Conservation (phyloP, 805 yeast species). For the Pichia deserticola region DNA sequence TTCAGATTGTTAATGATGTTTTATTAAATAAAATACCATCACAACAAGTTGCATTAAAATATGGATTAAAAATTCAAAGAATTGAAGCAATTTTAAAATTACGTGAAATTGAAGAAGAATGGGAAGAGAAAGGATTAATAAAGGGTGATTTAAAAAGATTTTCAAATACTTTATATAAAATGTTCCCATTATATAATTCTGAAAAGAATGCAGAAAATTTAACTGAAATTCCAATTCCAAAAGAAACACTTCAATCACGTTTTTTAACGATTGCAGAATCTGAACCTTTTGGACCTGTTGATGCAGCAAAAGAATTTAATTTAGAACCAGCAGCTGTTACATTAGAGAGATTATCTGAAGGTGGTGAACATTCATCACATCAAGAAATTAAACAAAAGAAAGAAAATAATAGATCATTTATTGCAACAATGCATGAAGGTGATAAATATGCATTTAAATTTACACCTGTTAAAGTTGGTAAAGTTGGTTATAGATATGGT, state of each 20-base stretch:
- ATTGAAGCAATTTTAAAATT: conserved; percentile 81
- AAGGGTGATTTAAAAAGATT: conserved; percentile 51
- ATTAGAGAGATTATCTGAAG: conserved; percentile 57
- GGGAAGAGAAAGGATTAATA: conserved; percentile 48
- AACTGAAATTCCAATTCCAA: conserved; percentile 91
- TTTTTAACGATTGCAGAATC: conserved; percentile 88
- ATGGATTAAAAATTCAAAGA: conserved; percentile 77
- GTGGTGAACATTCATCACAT: conserved; percentile 43
- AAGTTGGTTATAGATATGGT: conserved; percentile 89
- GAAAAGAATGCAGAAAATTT: conserved; percentile 56
- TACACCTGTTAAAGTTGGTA: conserved; percentile 70
- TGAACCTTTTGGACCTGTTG: conserved; percentile 92
- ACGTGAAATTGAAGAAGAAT: conserved; percentile 53
- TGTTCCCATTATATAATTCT: conserved; percentile 70
- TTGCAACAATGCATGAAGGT: conserved; percentile 57
- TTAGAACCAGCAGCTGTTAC: conserved; percentile 85
- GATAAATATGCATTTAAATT: conserved; percentile 71
- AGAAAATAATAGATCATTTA: conserved; percentile 31
- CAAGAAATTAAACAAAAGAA: conserved; percentile 19
- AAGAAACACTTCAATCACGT: conserved; percentile 70
- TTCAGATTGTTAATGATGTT: conserved; percentile 47
- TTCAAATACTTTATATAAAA: conserved; percentile 56
- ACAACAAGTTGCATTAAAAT: conserved; percentile 70
- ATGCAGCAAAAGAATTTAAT: conserved; percentile 79
- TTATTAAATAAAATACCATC: conserved; percentile 43